These are phyloP conservation scores for Boechera divaricarpa DNA, from an alignment of 345 rosid genomes.

Conservation along the genomic window DNA sequence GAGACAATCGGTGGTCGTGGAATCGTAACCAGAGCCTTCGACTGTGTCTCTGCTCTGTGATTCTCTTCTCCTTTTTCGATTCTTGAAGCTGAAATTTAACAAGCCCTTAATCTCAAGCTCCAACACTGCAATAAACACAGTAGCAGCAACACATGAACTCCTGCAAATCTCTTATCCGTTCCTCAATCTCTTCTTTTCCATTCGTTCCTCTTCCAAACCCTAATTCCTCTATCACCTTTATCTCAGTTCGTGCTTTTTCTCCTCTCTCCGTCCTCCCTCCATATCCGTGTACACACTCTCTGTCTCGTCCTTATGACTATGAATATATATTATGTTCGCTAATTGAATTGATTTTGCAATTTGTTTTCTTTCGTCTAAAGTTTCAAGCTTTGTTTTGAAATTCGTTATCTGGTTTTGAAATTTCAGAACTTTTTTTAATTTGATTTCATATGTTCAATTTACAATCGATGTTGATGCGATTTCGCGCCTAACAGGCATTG, in stretches of 20 bases:
- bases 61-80: slow-evolving; percentile 19
- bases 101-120: slow-evolving; percentile 14
- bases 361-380: neutral
- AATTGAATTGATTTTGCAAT: neutral
- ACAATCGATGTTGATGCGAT: neutral
- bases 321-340: neutral
- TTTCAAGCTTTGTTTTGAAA: neutral
- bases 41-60: slow-evolving; percentile 3
- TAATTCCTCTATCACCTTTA: slow-evolving; percentile 32
- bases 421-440: neutral
- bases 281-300: slow-evolving; percentile 7
- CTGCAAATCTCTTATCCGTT: slow-evolving; percentile 58
- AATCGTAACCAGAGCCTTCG: neutral
- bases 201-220: slow-evolving; percentile 39
- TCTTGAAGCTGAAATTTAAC: neutral
- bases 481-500: slow-evolving; percentile 33
- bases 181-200: slow-evolving; percentile 47
- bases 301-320: neutral
- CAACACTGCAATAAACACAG: too few species aligned
- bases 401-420: neutral
- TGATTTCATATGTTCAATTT: neutral
- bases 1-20: neutral
- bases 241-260: slow-evolving; percentile 38
- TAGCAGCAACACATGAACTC: slow-evolving; percentile 50
- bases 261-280: slow-evolving; percentile 34